phyloP scores from a whole-genome alignment of 495 filamentous ascomycete genomes.

The Corynascus novoguineensis region DNA sequence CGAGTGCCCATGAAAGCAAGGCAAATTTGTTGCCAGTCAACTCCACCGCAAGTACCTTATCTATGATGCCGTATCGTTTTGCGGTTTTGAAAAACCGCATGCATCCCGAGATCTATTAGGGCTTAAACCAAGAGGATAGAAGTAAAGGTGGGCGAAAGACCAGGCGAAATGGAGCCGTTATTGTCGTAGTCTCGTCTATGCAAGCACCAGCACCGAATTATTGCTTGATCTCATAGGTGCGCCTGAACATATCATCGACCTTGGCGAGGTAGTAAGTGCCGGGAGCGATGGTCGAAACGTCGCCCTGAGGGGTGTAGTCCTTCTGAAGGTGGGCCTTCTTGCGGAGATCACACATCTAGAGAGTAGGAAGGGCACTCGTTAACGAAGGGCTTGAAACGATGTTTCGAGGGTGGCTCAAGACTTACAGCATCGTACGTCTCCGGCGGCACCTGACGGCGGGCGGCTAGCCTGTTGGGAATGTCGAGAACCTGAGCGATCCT shows the following conservation, averaged over 20 bases:
- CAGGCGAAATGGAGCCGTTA: background rate
- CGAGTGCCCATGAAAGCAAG: background rate
- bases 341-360: conserved; percentile 83
- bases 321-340: conserved; percentile 94
- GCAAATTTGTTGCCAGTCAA: background rate
- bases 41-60: background rate
- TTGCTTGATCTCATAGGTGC: conserved; percentile 80
- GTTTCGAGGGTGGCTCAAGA: background rate
- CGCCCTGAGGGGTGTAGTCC: conserved; percentile 73
- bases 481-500: conserved; percentile 72
- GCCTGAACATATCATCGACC: conserved; percentile 93
- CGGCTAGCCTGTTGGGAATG: conserved; percentile 68
- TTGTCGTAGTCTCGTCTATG: background rate
- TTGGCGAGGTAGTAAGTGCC: conserved; percentile 86
- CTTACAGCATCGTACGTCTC: conserved; percentile 81
- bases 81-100: conserved; percentile 1
- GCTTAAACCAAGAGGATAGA: background rate
- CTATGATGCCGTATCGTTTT: conserved; percentile 5
- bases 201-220: conserved; percentile 40
- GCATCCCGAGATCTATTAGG: background rate
- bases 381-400: background rate
- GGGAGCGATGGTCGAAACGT: conserved; percentile 65
- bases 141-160: background rate
- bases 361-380: conserved; percentile 18
- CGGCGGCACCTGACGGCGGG: conserved; percentile 66